phyloP scores from a whole-genome alignment of 106 monocot genomes.

The Dendrobium nobile region DNA sequence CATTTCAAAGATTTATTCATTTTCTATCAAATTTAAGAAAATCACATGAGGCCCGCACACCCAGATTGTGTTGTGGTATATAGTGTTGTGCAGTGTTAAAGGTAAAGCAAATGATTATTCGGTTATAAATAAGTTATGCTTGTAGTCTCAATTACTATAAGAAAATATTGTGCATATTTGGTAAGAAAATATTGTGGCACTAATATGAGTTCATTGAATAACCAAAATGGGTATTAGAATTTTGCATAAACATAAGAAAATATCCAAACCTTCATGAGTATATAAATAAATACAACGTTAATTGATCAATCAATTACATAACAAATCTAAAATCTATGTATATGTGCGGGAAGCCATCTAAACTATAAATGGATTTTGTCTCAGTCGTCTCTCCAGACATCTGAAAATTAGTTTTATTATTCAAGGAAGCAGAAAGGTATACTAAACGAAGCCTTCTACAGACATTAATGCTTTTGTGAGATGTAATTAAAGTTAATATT shows the following conservation, averaged over 20 bases:
- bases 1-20: background rate
- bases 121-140: background rate
- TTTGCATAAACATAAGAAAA: background rate
- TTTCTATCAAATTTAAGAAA: no score
- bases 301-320: no score
- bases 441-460: background rate
- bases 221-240: background rate
- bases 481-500: background rate
- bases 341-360: no score
- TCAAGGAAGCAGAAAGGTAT: no score
- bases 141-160: background rate
- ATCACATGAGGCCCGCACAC: no score
- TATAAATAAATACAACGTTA: background rate
- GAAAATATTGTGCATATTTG: background rate
- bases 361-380: no score
- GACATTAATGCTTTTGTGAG: background rate
- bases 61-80: no score
- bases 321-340: no score
- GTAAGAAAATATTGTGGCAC: background rate
- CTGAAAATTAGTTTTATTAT: no score
- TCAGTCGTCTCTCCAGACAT: no score
- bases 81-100: no score
- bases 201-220: background rate
- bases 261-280: background rate
- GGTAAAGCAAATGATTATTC: background rate